Percentiles rank a stretch among this genome's conserved stretches.
Evolutionary conservation across 2,329 filamentous ascomycete genomes (phyloP).

Genomic region (Exutisphaerella laricina): DNA sequence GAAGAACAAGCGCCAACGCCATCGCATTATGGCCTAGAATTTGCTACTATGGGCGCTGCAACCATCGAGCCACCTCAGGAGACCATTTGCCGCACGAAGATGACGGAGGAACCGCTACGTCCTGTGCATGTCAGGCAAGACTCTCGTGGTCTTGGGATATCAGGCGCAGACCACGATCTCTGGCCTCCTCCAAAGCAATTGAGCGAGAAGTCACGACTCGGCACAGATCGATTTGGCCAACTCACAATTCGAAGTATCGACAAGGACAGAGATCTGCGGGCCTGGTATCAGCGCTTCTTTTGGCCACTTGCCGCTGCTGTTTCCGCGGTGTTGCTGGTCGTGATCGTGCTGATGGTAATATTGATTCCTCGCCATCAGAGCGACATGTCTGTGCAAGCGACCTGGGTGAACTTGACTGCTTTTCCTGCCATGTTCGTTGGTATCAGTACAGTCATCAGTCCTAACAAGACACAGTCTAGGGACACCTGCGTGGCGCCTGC

Average conservation of each 20-base stretch:
- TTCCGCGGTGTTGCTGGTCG: constrained; percentile 33
- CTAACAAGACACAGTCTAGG: constrained; percentile 56
- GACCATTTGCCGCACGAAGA: constrained; percentile 10
- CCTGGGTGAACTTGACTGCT: constrained; percentile 78
- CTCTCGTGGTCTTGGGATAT: constrained; percentile 25
- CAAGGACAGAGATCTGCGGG: constrained; percentile 8
- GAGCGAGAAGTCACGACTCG: constrained; percentile 23
- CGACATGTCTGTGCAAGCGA: constrained; percentile 43
- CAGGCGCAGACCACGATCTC: constrained; percentile 18
- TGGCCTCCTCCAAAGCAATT: constrained; percentile 21
- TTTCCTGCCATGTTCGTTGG: constrained; percentile 85
- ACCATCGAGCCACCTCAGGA: constrained; percentile 15
- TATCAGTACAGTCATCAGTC: constrained; percentile 68
- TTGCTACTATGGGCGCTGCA: constrained; percentile 14
- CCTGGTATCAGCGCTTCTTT: constrained; percentile 29
- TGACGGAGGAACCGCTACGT: constrained; percentile 4
- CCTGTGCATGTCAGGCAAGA: constrained; percentile 20
- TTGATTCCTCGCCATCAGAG: constrained; percentile 38
- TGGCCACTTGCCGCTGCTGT: constrained; percentile 28
- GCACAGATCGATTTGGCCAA: constrained; percentile 28
- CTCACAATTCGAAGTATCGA: constrained; percentile 27
- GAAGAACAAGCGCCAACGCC: constrained; percentile 18
- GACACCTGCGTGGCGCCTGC: constrained; percentile 60
- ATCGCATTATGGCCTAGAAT: constrained; percentile 9
- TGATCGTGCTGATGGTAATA: constrained; percentile 36